These are phyloP conservation scores for Aspergillus costaricaensis DNA, from an alignment of 2,329 filamentous ascomycete genomes.

Conservation along the genomic window DNA sequence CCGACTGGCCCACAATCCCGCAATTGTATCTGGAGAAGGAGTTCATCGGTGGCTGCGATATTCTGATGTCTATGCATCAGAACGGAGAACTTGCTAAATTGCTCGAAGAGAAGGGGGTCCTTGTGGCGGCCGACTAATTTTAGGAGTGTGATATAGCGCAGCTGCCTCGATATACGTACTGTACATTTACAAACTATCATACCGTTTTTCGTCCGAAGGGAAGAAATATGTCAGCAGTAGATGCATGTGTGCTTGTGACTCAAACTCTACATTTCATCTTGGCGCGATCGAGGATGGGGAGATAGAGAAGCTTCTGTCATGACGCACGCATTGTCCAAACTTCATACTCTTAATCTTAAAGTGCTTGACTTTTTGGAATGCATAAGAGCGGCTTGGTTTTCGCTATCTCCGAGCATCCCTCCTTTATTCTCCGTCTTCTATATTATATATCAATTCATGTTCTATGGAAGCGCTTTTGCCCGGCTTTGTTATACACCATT, in stretches of 20 bases:
- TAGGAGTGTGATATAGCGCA: neutral
- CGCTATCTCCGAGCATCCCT: too few relatives aligned
- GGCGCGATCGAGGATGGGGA: too few relatives aligned
- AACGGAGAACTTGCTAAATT: slow-evolving; percentile 90
- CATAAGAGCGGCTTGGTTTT: too few relatives aligned
- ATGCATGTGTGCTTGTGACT: neutral
- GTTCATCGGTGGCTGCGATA: slow-evolving; percentile 97
- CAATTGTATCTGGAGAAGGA: slow-evolving; percentile 95
- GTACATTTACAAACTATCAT: neutral
- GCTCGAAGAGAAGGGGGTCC: slow-evolving; percentile 87
- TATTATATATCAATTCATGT: too few relatives aligned
- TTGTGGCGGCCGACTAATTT: slow-evolving; percentile 62
- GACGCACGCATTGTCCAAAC: too few relatives aligned
- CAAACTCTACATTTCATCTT: too few relatives aligned
- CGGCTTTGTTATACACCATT: neutral
- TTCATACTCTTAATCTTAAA: too few relatives aligned
- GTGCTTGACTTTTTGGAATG: too few relatives aligned
- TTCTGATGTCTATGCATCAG: slow-evolving; percentile 95
- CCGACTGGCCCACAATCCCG: slow-evolving; percentile 97
- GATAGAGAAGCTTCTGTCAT: too few relatives aligned
- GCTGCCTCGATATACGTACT: neutral
- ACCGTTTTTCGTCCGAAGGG: neutral
- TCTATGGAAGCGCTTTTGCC: neutral
- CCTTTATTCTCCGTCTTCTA: too few relatives aligned
- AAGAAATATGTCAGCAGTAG: neutral